phyloP scores from a whole-genome alignment of 1,139 yeast genomes.

The Blastobotrys proliferans region DNA sequence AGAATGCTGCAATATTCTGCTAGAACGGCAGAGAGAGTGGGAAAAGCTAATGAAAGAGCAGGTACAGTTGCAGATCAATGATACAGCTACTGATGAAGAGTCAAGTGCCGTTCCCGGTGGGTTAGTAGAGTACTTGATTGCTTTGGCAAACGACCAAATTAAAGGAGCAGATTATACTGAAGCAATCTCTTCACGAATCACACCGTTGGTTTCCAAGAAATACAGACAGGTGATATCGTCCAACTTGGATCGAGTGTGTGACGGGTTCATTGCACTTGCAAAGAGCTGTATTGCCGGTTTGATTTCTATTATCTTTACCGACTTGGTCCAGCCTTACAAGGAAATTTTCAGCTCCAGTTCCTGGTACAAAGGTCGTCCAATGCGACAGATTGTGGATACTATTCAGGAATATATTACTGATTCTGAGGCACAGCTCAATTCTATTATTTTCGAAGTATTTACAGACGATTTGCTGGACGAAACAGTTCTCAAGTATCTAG shows the following conservation, averaged over 20 bases:
- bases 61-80: conserved; percentile 43
- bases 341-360: conserved; percentile 40
- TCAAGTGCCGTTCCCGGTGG: conserved; percentile 69
- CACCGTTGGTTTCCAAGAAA: conserved; percentile 60
- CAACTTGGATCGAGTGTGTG: conserved; percentile 59
- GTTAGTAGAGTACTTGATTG: conserved; percentile 73
- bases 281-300: conserved; percentile 63
- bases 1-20: conserved; percentile 62
- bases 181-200: conserved; percentile 62
- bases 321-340: conserved; percentile 48
- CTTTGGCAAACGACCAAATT: conserved; percentile 84
- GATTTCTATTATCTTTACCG: conserved; percentile 67
- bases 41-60: conserved; percentile 54
- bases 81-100: conserved; percentile 43
- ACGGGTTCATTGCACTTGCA: conserved; percentile 74
- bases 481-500: conserved; percentile 44
- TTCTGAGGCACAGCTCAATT: conserved; percentile 46
- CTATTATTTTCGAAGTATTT: conserved; percentile 49
- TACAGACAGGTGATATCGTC: conserved; percentile 55
- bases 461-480: conserved; percentile 51
- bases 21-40: conserved; percentile 61
- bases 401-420: conserved; percentile 72
- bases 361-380: conserved; percentile 43
- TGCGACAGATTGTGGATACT: conserved; percentile 66
- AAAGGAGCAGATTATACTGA: conserved; percentile 79